Conservation (phyloP, 2,329 filamentous ascomycete genomes). For the Diaporthe sp. region DNA sequence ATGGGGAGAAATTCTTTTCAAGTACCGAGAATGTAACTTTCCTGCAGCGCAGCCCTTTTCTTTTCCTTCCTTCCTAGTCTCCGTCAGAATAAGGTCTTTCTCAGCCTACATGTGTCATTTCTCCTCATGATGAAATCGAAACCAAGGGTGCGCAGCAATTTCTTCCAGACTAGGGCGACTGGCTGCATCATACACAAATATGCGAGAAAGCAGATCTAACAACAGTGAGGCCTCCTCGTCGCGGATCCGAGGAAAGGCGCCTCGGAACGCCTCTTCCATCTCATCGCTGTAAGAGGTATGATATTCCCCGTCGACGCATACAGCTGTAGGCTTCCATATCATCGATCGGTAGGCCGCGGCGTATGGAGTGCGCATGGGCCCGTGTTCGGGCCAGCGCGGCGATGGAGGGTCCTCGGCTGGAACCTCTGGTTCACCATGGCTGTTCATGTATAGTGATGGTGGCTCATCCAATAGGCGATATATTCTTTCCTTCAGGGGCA, state of each 20-base stretch:
- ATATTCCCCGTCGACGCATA: conserved; percentile 41
- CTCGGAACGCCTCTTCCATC: conserved; percentile 37
- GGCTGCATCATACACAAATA: conserved; percentile 45
- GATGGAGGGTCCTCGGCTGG: conserved; percentile 1
- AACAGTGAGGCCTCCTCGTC: conserved; percentile 42
- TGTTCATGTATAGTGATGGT: conserved; percentile 34
- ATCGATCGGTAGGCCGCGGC: conserved; percentile 31
- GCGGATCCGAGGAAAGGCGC: conserved; percentile 43
- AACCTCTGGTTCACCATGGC: conserved; percentile 26
- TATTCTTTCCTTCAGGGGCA: conserved; percentile 41
- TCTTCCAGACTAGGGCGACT: conserved; percentile 37
- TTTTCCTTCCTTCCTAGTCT: too few relatives aligned
- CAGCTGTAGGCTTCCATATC: conserved; percentile 42
- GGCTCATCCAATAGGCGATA: conserved; percentile 42
- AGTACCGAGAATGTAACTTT: too few relatives aligned
- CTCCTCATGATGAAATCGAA: conserved; percentile 13
- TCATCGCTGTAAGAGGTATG: conserved; percentile 41
- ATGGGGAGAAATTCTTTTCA: too few relatives aligned
- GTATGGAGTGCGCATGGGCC: conserved; percentile 37
- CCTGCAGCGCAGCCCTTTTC: too few relatives aligned
- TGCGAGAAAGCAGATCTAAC: conserved; percentile 44
- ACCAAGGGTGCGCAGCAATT: conserved; percentile 35
- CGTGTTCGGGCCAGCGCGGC: background rate
- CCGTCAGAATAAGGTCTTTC: too few relatives aligned
- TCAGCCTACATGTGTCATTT: background rate